Conservation (phyloP, 495 filamentous ascomycete genomes). For the Penicillium goetzii region DNA sequence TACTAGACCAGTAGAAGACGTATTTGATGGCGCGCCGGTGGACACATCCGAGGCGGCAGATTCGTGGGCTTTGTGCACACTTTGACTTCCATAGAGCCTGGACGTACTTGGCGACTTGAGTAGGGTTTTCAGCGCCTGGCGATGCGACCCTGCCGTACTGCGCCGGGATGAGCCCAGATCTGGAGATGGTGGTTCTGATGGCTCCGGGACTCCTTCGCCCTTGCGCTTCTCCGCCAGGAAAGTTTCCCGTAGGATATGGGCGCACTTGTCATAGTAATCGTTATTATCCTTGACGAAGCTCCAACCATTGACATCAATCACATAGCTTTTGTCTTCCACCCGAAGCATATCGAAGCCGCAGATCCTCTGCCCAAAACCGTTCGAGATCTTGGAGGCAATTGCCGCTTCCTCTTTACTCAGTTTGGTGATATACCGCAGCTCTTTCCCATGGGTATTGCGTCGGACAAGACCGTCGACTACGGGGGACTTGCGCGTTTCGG, state of each 20-base stretch:
- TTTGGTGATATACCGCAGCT: conserved; percentile 90
- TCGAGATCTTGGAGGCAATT: conserved; percentile 87
- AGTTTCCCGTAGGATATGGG: conserved; percentile 80
- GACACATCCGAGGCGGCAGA: conserved; percentile 47
- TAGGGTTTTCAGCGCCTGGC: conserved; percentile 58
- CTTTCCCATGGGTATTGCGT: conserved; percentile 95
- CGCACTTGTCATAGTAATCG: conserved; percentile 92
- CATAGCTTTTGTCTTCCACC: conserved; percentile 85
- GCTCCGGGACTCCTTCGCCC: conserved; percentile 46
- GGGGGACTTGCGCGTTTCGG: conserved; percentile 94
- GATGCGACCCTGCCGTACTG: conserved; percentile 41
- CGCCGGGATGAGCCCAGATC: conserved; percentile 40
- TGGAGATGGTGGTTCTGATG: conserved; percentile 36
- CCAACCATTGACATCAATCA: conserved; percentile 99
- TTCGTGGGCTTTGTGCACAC: conserved; percentile 43
- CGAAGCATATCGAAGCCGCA: conserved; percentile 97
- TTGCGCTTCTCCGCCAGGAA: conserved; percentile 77
- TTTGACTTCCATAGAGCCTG: conserved; percentile 56
- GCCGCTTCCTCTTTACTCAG: conserved; percentile 78
- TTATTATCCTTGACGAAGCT: conserved; percentile 99
- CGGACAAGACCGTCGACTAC: conserved; percentile 96
- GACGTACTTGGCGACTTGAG: conserved; percentile 68
- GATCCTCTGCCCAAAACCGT: conserved; percentile 90
- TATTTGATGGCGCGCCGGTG: conserved; percentile 47
- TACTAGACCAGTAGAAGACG: conserved; percentile 54